These are phyloP conservation scores for Pontederia crassipes DNA, from an alignment of 176 grass and related monocot genomes.

Conservation along the genomic window DNA sequence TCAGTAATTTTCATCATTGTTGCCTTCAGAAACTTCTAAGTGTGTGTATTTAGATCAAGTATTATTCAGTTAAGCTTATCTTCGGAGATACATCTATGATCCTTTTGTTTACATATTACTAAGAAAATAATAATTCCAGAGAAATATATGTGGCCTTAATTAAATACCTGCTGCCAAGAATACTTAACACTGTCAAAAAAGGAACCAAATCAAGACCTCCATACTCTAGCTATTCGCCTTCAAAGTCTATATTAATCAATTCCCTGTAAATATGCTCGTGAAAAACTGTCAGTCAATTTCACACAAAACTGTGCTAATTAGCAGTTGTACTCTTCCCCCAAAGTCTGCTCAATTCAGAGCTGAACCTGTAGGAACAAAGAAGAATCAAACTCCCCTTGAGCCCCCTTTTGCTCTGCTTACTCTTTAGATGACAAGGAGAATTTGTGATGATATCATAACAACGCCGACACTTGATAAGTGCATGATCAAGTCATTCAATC, in stretches of 20 bases:
- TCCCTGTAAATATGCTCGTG: conserved; percentile 85
- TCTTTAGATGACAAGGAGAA: conserved; percentile 53
- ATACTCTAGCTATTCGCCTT: conserved; percentile 90
- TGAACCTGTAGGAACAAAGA: not conserved
- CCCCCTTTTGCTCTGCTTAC: conserved; percentile 34
- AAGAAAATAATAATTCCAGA: no score
- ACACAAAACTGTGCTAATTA: conserved; percentile 80
- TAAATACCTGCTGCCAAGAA: not conserved
- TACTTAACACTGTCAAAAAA: conserved; percentile 81
- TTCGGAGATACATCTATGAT: no score
- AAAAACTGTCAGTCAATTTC: conserved; percentile 65
- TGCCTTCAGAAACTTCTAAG: no score
- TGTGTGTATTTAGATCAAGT: no score
- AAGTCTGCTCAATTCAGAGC: conserved; percentile 51
- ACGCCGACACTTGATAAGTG: conserved; percentile 45
- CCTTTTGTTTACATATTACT: no score
- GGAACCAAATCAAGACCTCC: conserved; percentile 85
- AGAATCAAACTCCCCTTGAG: conserved; percentile 17
- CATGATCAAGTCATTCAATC: no score
- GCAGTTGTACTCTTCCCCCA: conserved; percentile 60
- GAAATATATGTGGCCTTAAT: no score
- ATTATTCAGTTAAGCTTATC: no score
- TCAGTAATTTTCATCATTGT: no score
- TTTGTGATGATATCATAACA: conserved; percentile 88
- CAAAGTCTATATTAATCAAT: conserved; percentile 69